phyloP scores from a whole-genome alignment of 352 stramenopile species.

The Globisporangium camurandrum region DNA sequence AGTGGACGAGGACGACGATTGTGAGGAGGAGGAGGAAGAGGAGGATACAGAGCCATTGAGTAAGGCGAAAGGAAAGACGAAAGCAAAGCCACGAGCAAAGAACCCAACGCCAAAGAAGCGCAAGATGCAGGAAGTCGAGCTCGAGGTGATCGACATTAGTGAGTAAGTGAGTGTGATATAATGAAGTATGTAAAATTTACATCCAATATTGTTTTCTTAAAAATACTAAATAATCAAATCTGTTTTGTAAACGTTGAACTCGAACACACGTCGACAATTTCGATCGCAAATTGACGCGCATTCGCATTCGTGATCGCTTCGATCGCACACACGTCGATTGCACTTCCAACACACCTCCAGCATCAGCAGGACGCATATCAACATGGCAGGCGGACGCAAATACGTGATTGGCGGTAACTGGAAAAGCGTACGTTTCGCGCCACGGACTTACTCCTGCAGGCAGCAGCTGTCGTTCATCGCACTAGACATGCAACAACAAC shows the following conservation, averaged over 20 bases:
- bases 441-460: too few relatives aligned
- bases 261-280: too few relatives aligned
- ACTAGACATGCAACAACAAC: not conserved
- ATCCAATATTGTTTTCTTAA: not conserved
- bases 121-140: conserved; percentile 2
- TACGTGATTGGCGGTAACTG: conserved; percentile 92
- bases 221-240: not conserved
- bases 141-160: conserved; percentile 29
- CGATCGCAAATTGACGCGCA: too few relatives aligned
- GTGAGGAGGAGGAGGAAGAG: conserved; percentile 7
- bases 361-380: not conserved
- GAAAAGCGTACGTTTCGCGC: conserved; percentile 85
- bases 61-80: too few relatives aligned
- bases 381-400: conserved; percentile 36
- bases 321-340: not conserved
- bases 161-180: conserved; percentile 8
- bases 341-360: too few relatives aligned
- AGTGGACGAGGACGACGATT: not conserved
- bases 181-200: not conserved
- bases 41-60: not conserved
- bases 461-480: conserved; percentile 4
- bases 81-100: not conserved
- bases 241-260: not conserved
- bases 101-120: not conserved
- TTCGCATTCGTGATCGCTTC: too few relatives aligned